Conservation (phyloP, 176 grass and related monocot species). For the Bolboschoenus planiculmis region DNA sequence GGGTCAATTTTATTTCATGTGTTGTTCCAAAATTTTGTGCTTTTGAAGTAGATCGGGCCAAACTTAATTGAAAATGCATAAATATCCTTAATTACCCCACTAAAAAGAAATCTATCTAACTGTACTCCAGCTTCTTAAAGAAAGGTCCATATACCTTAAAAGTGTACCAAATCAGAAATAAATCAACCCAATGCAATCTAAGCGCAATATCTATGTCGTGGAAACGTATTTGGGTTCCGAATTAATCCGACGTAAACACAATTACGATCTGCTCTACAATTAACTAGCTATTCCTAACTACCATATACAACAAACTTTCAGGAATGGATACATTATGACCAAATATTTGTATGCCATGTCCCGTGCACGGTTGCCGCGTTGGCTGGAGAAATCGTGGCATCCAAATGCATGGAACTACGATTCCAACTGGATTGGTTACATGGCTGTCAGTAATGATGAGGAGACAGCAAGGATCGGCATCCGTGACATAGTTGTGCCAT, state of each 20-base stretch:
- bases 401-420: constrained; percentile 17
- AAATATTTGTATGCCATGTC: constrained; percentile 35
- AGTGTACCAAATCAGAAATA: not conserved
- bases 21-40: not conserved
- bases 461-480: not conserved
- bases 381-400: constrained; percentile 20
- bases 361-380: constrained; percentile 11
- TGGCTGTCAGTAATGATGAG: constrained; percentile 15
- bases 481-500: constrained; percentile 29
- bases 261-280: not conserved
- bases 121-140: not conserved
- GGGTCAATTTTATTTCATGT: not conserved
- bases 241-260: not conserved
- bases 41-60: not conserved
- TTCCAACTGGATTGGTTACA: constrained; percentile 20
- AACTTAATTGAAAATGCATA: not conserved
- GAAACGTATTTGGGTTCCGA: not conserved
- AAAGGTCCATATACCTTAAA: not conserved
- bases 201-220: not conserved
- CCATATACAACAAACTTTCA: not conserved
- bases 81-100: not conserved
- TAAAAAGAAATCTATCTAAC: not conserved
- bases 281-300: not conserved
- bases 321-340: constrained; percentile 23
- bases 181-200: not conserved